Base-by-base conservation (phyloP, 495 filamentous ascomycete genomes). In the Elasticomyces elasticus region DNA sequence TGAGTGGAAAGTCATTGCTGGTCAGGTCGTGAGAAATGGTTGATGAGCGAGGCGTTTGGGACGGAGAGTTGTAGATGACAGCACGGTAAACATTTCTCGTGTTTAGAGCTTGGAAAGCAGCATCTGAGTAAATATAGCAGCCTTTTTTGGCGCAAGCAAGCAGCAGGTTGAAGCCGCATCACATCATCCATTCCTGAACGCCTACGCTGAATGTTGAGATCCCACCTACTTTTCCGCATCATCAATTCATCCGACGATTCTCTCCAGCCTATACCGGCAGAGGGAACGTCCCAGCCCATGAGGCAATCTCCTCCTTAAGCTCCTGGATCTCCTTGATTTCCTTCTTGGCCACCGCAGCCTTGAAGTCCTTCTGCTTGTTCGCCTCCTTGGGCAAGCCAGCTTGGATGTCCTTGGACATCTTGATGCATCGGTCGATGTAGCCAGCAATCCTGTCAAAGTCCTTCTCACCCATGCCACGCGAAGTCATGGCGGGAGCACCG, bases 321-420 rank as follows among this genome's bases (percentile, higher is more conserved):
- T 78, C 80, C 57, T 80, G 76, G 69, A 98, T 86, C 75, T 87
- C 86, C 44, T 78, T 65, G 40, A 94, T 78, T 61, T 83, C 79
- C 46, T 49, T 48, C 37, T 35, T 58, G 6, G 56, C 56, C 11
- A 94, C 86, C 78, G 87, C 89, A 64, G 84, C 82, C 76, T 89
- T 91, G 84, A 98, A 98, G 77, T 98, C 94, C 82, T 97, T 97
- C 64, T 89, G 86, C 81, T 91, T 95, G 79, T 98, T 98, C 56
- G 86, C 88, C 70, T 90, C 86, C 81, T 95, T 96, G 59, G 94
- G 92, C 9, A 98, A 77, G 55, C 75, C 73, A 46, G 67, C 74
- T 76, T 98, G 92, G 58, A 95, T 76, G 61, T 86, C 77, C 77
- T 86, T 86, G 46, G 56, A 55, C 28, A 72, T 51, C 64, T 69